Percentiles rank a stretch among this genome's conserved stretches.
These are phyloP conservation scores for Lyophyllum atratum DNA, from an alignment of 768 basidiomycete species.

Conservation along the genomic window DNA sequence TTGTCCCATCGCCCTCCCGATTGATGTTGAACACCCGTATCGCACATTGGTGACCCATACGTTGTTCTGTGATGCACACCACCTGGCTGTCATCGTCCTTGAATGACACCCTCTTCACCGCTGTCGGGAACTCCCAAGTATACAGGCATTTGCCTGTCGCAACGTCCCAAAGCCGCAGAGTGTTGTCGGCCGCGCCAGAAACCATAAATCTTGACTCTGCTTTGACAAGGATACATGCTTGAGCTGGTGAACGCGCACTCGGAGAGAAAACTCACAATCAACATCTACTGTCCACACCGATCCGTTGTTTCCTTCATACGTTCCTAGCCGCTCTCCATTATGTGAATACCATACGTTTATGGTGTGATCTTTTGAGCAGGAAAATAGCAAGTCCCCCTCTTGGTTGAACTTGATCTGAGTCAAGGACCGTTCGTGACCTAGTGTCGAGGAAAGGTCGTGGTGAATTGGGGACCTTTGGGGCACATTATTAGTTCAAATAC, in stretches of 20 bases:
- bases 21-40: constrained; percentile 91
- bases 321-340: constrained; percentile 96
- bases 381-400: constrained; percentile 95
- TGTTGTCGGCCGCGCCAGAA: constrained; percentile 94
- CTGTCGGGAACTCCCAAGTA: constrained; percentile 98
- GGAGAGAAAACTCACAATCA: constrained; percentile 70
- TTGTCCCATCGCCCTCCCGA: constrained; percentile 74
- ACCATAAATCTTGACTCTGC: constrained; percentile 86
- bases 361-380: constrained; percentile 92
- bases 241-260: neutral
- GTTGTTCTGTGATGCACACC: constrained; percentile 95
- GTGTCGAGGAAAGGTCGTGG: constrained; percentile 18
- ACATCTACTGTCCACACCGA: constrained; percentile 96
- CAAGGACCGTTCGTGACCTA: constrained; percentile 95
- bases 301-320: constrained; percentile 95
- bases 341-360: constrained; percentile 98
- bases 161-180: constrained; percentile 88
- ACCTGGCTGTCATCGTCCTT: constrained; percentile 82
- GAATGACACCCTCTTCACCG: constrained; percentile 94
- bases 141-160: constrained; percentile 89
- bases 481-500: constrained; percentile 26
- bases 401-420: constrained; percentile 97
- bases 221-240: constrained; percentile 16
- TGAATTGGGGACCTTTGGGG: neutral
- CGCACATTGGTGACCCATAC: constrained; percentile 90